These are phyloP conservation scores for Adansonia grandidieri DNA, from an alignment of 441 rosid genomes.

Conservation along the genomic window DNA sequence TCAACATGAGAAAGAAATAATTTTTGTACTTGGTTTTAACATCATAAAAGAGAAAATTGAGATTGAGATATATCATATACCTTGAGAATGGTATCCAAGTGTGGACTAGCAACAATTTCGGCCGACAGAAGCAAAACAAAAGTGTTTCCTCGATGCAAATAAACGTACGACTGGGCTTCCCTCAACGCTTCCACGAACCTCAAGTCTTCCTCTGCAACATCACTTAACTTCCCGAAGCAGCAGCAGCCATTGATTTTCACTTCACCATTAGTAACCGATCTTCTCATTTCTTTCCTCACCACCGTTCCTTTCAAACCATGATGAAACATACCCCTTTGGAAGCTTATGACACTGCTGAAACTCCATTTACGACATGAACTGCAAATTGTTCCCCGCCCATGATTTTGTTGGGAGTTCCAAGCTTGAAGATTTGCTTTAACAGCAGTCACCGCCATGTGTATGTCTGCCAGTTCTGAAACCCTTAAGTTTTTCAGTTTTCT, in stretches of 20 bases:
- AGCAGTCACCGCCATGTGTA: constrained; percentile 23
- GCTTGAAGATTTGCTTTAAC: constrained; percentile 9
- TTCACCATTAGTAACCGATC: not conserved
- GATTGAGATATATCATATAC: constrained; percentile 18
- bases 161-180: constrained; percentile 46
- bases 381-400: constrained; percentile 11
- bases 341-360: not conserved
- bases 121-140: constrained; percentile 40
- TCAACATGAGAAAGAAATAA: too few species aligned
- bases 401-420: constrained; percentile 19
- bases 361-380: not conserved
- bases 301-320: not conserved
- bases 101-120: constrained; percentile 30
- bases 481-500: not conserved
- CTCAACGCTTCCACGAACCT: constrained; percentile 38
- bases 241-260: constrained; percentile 2
- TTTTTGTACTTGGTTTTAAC: too few species aligned
- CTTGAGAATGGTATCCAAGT: constrained; percentile 38
- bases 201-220: constrained; percentile 28
- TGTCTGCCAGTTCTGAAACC: not conserved
- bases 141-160: constrained; percentile 37
- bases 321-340: not conserved
- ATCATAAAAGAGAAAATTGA: not conserved
- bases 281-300: not conserved
- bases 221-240: not conserved